These are phyloP conservation scores for Beauveria bassiana DNA, from an alignment of 2,329 filamentous ascomycete genomes.

Conservation along the genomic window DNA sequence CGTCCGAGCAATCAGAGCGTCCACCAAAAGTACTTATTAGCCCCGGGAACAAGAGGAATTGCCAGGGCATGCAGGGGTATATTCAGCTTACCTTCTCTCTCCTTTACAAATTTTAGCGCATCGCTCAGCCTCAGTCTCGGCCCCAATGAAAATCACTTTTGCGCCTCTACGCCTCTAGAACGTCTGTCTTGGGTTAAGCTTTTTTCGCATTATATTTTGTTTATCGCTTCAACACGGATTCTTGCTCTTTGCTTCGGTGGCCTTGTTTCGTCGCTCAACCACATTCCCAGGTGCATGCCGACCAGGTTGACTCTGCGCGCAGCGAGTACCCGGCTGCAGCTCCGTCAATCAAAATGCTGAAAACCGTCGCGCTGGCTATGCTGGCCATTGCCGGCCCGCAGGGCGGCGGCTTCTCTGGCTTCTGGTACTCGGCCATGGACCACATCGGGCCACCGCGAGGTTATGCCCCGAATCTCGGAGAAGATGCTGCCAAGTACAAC, in stretches of 20 bases:
- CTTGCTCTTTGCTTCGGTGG: background rate
- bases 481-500: conserved; percentile 1
- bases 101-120: too few species aligned
- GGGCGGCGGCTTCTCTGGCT: conserved; percentile 14
- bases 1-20: too few species aligned
- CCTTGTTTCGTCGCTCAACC: background rate
- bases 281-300: background rate
- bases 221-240: background rate
- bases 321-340: background rate
- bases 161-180: background rate
- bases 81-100: too few species aligned
- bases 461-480: conserved; percentile 2
- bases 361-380: background rate
- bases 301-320: background rate
- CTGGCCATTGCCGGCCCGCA: background rate
- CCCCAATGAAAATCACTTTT: background rate
- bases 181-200: background rate
- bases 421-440: conserved; percentile 37
- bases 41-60: too few species aligned
- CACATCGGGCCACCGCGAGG: conserved; percentile 23
- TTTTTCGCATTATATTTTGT: background rate
- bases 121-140: background rate
- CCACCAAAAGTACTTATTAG: too few species aligned
- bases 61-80: too few species aligned
- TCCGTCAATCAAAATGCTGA: background rate